Evolutionary conservation across 2,329 filamentous ascomycete genomes (phyloP), one percentile per base, ranked within the genome.

Genomic region (Fusarium mundagurra): DNA sequence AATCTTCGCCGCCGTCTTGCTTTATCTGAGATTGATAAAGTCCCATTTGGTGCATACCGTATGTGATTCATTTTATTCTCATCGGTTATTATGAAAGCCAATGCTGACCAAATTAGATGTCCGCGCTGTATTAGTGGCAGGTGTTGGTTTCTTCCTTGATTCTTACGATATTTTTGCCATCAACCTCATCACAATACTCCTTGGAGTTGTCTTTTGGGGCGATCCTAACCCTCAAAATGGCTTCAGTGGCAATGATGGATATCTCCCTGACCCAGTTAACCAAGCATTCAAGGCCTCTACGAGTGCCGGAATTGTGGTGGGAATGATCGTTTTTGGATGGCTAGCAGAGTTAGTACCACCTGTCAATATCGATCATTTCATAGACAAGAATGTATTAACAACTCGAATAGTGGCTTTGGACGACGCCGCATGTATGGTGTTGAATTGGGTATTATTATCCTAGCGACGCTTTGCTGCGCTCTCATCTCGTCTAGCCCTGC

Each of bases 131-230:
- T 82, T 93, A 12, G 93, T 96, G 6, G 93, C 93, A 33, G 94
- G 94, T 55, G 91, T 94, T 67, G 94, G 94, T 59, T 96, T 96
- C 86, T 94, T 96, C 80, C 92, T 94, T 53, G 94, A 95, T 81
- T 92, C 92, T 18, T 96, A 96, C 83, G 91, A 90, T 75, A 93
- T 95, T 76, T 96, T 96, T 81, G 92, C 94, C 78, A 93, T 95
- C 81, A 93, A 93, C 80, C 85, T 95, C 54, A 88, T 93, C 55
- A 92, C 91, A 4, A 88, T 87, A 51, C 89, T 95, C 80, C 84
- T 96, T 20, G 94, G 94, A 50, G 87, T 95, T 20, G 93, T 94
- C 55, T 96, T 92, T 81, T 96, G 92, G 89, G 86, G 89, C 72
- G 86, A 85, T 6, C 71, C 82, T 9, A 79, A 82, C 6, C 79